Conservation (phyloP, 768 basidiomycete genomes). For the Boletus rex-veris region DNA sequence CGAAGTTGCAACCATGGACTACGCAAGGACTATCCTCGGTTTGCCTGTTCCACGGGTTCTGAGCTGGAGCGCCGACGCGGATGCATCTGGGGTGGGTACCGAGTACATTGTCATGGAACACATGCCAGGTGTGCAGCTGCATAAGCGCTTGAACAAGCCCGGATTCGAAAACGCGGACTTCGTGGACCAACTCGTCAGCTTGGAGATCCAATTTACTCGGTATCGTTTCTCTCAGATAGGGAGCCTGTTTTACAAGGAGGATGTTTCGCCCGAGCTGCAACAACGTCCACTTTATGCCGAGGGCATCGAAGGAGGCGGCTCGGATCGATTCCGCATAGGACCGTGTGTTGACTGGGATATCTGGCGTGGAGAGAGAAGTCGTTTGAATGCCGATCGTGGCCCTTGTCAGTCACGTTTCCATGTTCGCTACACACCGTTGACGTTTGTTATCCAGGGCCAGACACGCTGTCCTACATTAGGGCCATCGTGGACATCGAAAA, state of each 20-base stretch:
- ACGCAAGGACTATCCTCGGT: constrained; percentile 22
- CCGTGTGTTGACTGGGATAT: constrained; percentile 14
- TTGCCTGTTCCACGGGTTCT: constrained; percentile 31
- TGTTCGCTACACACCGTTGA: too few species aligned
- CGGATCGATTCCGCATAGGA: constrained; percentile 17
- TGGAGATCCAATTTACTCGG: constrained; percentile 19
- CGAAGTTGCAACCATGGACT: constrained; percentile 38
- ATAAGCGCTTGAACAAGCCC: constrained; percentile 12
- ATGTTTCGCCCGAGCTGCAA: constrained; percentile 12
- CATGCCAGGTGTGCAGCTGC: constrained; percentile 18
- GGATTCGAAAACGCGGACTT: constrained; percentile 2
- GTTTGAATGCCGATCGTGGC: constrained; percentile 16
- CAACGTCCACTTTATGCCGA: constrained; percentile 13
- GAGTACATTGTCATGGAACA: constrained; percentile 38
- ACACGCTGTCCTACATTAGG: neutral
- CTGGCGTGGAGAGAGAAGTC: too few species aligned
- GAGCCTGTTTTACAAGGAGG: constrained; percentile 34
- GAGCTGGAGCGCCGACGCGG: constrained; percentile 27
- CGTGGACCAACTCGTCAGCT: constrained; percentile 16
- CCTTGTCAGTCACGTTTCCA: constrained; percentile 27
- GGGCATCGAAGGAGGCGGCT: constrained; percentile 32
- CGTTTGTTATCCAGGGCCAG: neutral
- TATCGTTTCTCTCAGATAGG: constrained; percentile 31
- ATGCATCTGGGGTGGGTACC: constrained; percentile 21
- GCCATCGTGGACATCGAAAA: constrained; percentile 1